Base-by-base conservation (phyloP, 257 asterid genomes). In the Voacanga thouarsii region DNA sequence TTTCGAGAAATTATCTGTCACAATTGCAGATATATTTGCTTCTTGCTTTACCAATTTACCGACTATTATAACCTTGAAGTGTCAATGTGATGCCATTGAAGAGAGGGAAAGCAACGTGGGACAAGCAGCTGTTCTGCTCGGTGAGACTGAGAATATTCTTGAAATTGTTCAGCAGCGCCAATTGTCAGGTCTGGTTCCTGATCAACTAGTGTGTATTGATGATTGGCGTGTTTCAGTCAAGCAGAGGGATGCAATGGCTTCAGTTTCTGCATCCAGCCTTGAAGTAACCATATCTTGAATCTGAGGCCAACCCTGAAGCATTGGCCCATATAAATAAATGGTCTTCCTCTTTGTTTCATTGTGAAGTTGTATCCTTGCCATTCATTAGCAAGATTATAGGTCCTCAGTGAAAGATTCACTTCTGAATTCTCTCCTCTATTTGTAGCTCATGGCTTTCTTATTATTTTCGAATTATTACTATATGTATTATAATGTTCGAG, bases 81-180 rank as follows among this genome's bases (percentile, higher is more conserved):
- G 90, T 43, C 80, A 82, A 64, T 74, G 47, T 41, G 60, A 45
- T 30, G 66, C 66, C 18, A 61, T 83, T 16, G 83, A 87, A 65
- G 80, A 87, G 65, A 78, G 88, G 75, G 84, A 83, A 60, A 33
- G 73, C 44, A 80, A 81, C 12, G 80, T 85, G n/a, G 63, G 80
- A 3, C 59, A 75, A 23, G 87, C 90, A 47, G 71, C 81, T 67
- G 3, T 75, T 67, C 85, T 87, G 26, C 72, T 87, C 7, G 88
- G 86, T 21, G 79, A 82, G 72, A 60, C 79, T 12, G 80, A 86
- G 64, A 76, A 77, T 56, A 65, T 86, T 41, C 82, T 84, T 24
- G 74, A 49, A 64, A 74, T 80, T 78, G 78, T 87, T 55, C 47
- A 78, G 43, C 50, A 81, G 10, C 79, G 71, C 18, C 56, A 50